Evolutionary conservation across 2,329 filamentous ascomycete genomes (phyloP).

Genomic region (Geoglossum cookeanum): DNA sequence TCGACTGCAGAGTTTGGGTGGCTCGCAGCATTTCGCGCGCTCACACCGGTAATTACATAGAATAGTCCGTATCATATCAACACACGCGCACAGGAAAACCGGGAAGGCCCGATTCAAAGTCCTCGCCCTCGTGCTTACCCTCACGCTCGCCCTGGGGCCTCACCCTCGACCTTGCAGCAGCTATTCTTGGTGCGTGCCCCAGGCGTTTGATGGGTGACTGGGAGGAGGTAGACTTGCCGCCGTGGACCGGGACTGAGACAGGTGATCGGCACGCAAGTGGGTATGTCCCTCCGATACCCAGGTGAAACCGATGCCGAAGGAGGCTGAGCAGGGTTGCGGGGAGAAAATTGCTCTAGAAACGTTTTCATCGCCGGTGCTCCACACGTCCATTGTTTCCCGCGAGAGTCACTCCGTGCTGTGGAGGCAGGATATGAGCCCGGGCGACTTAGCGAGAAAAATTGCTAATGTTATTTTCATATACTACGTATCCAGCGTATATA

Average conservation of each 20-base stretch:
- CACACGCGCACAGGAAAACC: background rate
- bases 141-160: background rate
- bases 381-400: too few relatives aligned
- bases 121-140: background rate
- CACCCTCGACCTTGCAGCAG: background rate
- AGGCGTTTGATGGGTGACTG: background rate
- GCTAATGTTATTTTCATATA: too few relatives aligned
- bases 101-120: background rate
- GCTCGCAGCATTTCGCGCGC: background rate
- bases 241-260: background rate
- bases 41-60: background rate
- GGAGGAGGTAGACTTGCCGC: background rate
- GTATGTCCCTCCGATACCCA: background rate
- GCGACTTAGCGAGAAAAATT: too few relatives aligned
- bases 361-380: background rate
- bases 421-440: too few relatives aligned
- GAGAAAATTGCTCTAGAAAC: background rate
- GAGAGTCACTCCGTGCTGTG: too few relatives aligned
- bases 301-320: background rate
- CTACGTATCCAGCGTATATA: too few relatives aligned
- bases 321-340: background rate
- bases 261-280: background rate
- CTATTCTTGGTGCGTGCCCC: background rate
- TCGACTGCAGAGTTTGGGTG: background rate
- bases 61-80: background rate